phyloP scores from a whole-genome alignment of 2,329 filamentous ascomycete species.

The Fusarium avenaceum region DNA sequence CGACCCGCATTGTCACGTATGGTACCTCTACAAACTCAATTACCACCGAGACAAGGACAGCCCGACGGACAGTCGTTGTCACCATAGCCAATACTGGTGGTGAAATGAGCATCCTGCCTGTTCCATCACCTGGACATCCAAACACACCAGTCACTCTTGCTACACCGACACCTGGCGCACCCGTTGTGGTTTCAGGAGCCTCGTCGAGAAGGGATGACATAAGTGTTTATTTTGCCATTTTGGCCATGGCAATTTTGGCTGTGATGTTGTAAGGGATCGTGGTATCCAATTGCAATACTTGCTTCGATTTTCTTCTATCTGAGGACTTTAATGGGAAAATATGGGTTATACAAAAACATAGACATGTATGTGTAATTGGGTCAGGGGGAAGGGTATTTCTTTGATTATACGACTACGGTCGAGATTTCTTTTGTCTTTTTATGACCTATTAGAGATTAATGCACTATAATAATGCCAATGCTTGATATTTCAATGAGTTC shows the following conservation, averaged over 20 bases:
- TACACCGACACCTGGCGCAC: constrained; percentile 33
- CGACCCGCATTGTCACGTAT: constrained; percentile 28
- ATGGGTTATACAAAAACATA: constrained; percentile 10
- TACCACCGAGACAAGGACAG: constrained; percentile 28
- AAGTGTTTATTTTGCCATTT: constrained; percentile 26
- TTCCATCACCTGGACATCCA: constrained; percentile 9
- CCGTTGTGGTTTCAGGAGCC: constrained; percentile 8
- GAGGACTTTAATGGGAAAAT: constrained; percentile 3
- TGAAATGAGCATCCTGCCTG: constrained; percentile 26
- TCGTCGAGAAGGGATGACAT: constrained; percentile 30
- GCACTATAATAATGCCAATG: constrained; percentile 31
- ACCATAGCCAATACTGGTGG: constrained; percentile 6
- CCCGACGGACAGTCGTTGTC: constrained; percentile 32
- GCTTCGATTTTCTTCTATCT: neutral
- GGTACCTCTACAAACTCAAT: constrained; percentile 17
- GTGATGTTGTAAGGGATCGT: constrained; percentile 19
- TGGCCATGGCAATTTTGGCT: constrained; percentile 26
- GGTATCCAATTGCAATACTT: neutral
- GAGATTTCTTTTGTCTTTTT: constrained; percentile 35
- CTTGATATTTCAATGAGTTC: neutral
- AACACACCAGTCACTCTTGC: constrained; percentile 6
- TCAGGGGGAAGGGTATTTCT: constrained; percentile 15
- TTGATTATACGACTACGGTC: constrained; percentile 8
- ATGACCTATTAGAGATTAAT: constrained; percentile 15
- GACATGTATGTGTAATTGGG: neutral